Evolutionary conservation across 2,329 filamentous ascomycete species (phyloP), one percentile per base, ranked within the genome.

Genomic region (Herpotrichia juniperi): DNA sequence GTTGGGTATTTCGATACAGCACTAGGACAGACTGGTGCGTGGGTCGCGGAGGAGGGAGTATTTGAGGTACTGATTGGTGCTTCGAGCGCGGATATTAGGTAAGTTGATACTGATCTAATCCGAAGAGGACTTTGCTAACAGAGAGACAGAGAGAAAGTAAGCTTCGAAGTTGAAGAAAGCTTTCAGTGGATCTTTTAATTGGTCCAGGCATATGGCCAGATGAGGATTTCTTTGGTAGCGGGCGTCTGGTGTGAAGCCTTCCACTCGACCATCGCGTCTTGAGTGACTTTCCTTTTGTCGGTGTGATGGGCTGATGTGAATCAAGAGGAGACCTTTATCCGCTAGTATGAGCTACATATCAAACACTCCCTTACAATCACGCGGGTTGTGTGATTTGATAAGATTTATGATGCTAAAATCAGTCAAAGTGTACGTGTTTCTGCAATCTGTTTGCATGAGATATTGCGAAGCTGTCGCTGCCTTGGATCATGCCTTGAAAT

Each of bases 1-100:
- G 74, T 80, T 9, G 78, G 79, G 3, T 89, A 89, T 70, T 89
- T 86, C 58, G 85, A 89, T 56, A 83, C 82, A 14, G 76, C 78
- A 2, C 63, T 84, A 14, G 74, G 76, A 5, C 65, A 69, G 50
- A 62, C 51, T 1, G 69, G 69, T 4, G 79, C 77, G 5, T 90
- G 87, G 87, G 81, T 88, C 56, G 86, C 85, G 0, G 87, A 89
- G 68, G 81, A 86, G 71, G 87, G 87, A 1, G 66, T 61, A 2
- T 89, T 88, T 65, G 76, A 83, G 50, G 79, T 86, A 1, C 63
- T 87, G 40, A 77, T 89, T 60, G 87, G 85, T 2, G 81, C 85
- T 8, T 86, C 83, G 39, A 84, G 84, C 52, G 77, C 71, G 34
- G 86, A 89, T 76, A 86, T 88, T 62, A 80, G 81, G 85, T 86